phyloP scores from a whole-genome alignment of 441 rosid genomes.

The Eruca vesicaria region DNA sequence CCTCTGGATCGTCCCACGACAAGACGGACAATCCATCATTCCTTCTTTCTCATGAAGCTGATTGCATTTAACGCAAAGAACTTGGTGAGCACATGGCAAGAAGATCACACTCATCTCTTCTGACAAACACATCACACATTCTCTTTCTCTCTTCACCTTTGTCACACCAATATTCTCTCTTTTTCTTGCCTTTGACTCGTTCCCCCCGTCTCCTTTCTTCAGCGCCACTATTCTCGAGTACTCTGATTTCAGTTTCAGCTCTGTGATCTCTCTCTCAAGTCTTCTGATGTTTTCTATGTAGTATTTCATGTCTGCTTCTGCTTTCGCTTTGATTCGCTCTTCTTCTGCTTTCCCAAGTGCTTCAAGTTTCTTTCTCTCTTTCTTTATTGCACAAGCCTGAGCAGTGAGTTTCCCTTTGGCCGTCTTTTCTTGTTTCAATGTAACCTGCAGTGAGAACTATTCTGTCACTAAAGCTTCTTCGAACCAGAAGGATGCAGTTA shows the following conservation, averaged over 20 bases:
- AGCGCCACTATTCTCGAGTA: constrained; percentile 77
- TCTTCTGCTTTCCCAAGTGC: constrained; percentile 59
- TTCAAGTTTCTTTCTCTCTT: constrained; percentile 64
- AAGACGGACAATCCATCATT: constrained; percentile 91
- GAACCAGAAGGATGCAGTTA: background rate
- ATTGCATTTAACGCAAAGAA: constrained; percentile 71
- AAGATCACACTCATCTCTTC: constrained; percentile 77
- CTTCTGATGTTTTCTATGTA: constrained; percentile 61
- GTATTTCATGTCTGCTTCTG: constrained; percentile 56
- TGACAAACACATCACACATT: constrained; percentile 85
- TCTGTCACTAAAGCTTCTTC: constrained; percentile 3
- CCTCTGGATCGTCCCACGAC: constrained; percentile 70
- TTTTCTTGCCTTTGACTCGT: constrained; percentile 49
- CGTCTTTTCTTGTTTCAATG: constrained; percentile 12
- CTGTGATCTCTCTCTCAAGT: constrained; percentile 75
- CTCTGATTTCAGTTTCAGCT: constrained; percentile 66
- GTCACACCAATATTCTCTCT: constrained; percentile 27
- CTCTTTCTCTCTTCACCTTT: constrained; percentile 71
- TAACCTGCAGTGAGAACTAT: background rate
- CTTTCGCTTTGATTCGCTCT: constrained; percentile 54
- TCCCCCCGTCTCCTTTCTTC: constrained; percentile 62
- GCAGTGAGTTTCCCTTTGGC: constrained; percentile 17
- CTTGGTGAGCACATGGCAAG: constrained; percentile 87
- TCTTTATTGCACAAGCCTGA: constrained; percentile 49
- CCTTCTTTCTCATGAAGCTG: constrained; percentile 87